Evolutionary conservation across 2,329 filamentous ascomycete genomes (phyloP), one percentile per base, ranked within the genome.

Genomic region (Colletotrichum tofieldiae): DNA sequence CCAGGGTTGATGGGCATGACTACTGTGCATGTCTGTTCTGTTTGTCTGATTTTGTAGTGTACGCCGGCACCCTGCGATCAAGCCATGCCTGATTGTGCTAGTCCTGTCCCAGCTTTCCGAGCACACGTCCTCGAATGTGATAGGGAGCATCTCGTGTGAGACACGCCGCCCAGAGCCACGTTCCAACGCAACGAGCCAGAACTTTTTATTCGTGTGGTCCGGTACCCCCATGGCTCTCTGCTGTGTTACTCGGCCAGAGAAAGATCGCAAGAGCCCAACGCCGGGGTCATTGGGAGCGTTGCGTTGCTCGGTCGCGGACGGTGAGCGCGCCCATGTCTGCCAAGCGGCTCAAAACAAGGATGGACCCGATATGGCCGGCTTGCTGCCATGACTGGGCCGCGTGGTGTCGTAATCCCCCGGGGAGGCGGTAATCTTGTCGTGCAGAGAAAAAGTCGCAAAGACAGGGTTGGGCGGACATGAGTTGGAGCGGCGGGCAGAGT

Each of bases 271-370:
- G 47, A 61, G 45, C 45, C 65, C 56, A 29, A 52, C 37, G 39
- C 18, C 56, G 23, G 41, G 56, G 56, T 12, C 23, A 43, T 32
- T 58, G 18, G 5, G 20, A 52, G 18, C 45, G 18, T 11, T 37
- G 60, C 43, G 49, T 58, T 68, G 69, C 64, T 71, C 69, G 56
- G 69, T 45, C 58, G 29, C 56, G 52, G 35, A 39, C 60, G 64
- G 65, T 71, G 35, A 68, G 37, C 54, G 37, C 54, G 49, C 63
- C 69, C 69, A 64, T 68, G 65, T 64, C n/a, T 65, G 69, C 69
- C 69, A 72, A 72, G 69, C 69, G 69, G 65, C 65, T 68, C 20
- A 64, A 72, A 68, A 67, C 69, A 72, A 63, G 69, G 69, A 69
- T 68, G 58, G 35, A 58, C 69, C 69, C 58, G 39, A 68, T 59